Percentiles rank a stretch among this genome's conserved stretches.
Conservation (phyloP, 441 rosid genomes). For the Metrosideros polymorpha region DNA sequence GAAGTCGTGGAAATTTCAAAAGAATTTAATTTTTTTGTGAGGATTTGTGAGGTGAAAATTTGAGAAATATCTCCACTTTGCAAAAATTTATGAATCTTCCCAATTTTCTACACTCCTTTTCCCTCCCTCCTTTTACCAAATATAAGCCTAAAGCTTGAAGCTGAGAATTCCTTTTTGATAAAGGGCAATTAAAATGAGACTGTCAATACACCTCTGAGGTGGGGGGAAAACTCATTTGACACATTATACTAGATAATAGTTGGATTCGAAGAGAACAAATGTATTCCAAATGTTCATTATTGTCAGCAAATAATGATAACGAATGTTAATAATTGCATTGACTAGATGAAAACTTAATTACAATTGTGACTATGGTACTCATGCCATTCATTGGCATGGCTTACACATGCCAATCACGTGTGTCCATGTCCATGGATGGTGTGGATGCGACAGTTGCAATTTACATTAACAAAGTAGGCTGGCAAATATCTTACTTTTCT, state of each 20-base stretch:
- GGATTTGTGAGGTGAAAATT: background rate
- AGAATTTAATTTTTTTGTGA: background rate
- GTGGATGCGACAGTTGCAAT: background rate
- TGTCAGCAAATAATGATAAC: background rate
- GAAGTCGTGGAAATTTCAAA: background rate
- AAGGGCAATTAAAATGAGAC: background rate
- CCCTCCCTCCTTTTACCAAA: background rate
- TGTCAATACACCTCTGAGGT: background rate
- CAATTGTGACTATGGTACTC: background rate
- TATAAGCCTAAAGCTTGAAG: background rate
- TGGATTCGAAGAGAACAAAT: background rate
- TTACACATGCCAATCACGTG: background rate
- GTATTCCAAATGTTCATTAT: background rate
- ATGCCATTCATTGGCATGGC: background rate
- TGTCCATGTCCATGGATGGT: background rate
- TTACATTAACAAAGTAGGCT: background rate
- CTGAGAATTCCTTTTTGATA: too few species aligned
- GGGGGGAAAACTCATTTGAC: background rate
- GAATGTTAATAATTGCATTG: background rate
- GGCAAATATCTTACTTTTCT: background rate
- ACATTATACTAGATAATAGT: background rate
- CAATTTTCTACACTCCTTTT: background rate
- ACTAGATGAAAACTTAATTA: background rate
- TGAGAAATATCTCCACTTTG: background rate
- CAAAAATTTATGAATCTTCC: background rate